A percentile compares a stretch with the other conserved stretches of the same genome.
Conservation (phyloP, 306 rosid species). For the Dryas octopetala region DNA sequence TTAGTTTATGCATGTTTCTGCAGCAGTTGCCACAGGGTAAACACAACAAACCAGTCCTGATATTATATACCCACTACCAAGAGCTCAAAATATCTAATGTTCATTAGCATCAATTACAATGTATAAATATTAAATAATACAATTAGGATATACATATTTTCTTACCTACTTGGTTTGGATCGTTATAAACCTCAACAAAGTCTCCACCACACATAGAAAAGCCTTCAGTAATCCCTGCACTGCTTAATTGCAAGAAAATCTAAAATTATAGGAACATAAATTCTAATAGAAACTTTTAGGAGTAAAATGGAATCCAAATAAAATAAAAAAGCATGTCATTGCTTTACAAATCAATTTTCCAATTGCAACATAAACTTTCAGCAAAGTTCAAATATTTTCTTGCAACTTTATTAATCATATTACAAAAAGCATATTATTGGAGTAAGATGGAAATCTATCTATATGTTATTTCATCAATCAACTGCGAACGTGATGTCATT, state of each 20-base stretch:
- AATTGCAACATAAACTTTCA: neutral
- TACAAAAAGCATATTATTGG: too few species aligned
- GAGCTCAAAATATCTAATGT: neutral
- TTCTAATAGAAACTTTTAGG: slow-evolving; percentile 3
- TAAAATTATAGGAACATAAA: neutral
- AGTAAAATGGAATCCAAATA: neutral
- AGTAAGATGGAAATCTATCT: too few species aligned
- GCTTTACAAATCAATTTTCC: neutral
- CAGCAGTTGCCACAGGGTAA: neutral
- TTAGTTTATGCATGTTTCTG: neutral
- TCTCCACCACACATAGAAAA: slow-evolving; percentile 99
- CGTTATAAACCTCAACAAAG: slow-evolving; percentile 88
- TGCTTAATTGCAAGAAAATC: slow-evolving; percentile 36
- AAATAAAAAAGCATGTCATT: neutral
- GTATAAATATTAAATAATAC: neutral
- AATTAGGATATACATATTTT: slow-evolving; percentile 3
- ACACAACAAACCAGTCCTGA: too few species aligned
- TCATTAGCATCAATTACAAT: neutral
- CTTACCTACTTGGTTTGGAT: slow-evolving; percentile 80
- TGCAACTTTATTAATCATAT: too few species aligned
- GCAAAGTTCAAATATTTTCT: too few species aligned
- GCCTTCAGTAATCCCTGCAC: slow-evolving; percentile 97
- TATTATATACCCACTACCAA: neutral
- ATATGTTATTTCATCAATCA: too few species aligned
- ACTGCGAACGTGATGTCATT: neutral